Base-by-base conservation (phyloP, 495 filamentous ascomycete species). In the Staphylotrichum tortipilum region DNA sequence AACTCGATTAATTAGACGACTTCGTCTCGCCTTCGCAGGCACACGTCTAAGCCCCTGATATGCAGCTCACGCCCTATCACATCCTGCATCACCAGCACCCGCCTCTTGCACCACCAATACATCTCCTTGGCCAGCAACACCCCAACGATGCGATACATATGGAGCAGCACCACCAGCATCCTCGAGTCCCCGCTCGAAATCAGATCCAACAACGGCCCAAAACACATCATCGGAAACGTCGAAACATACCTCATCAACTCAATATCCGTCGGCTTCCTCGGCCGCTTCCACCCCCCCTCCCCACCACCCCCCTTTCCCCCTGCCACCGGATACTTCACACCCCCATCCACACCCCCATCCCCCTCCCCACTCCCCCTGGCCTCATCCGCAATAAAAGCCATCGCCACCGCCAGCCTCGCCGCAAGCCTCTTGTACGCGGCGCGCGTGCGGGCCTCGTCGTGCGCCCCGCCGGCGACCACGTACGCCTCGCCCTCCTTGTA, bases 211-310 rank as follows among this genome's bases (percentile, higher is more conserved):
- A 64, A 43, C 37, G 56, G 49, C 10, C 56, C 53, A 38, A 58
- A 59, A 26, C 59, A 64, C 37, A 59, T 40, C 49, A 64, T 53
- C n/a, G 58, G 46, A 36, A 64, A 59, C 28, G 59, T 57, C 36
- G 61, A 22, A 24, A 64, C 54, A 37, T 57, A 64, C 6, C 58
- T 47, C 50, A 51, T 50, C 15, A 54, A 33, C 23, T 59, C 52
- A 12, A 22, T 37, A 15, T 12, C 22, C 24, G 5, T 44, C 30
- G 28, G 11, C 17, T 37, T 23, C 1, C 17, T 23, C 22, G 3
- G 15, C 3, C 34, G n/a, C 8, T 28, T 2, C 26, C 24, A 19
- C 12, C 44, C 34, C 10, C 21, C 22, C 4, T 12, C 14, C 4
- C 3, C 9, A 19, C 23, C 24, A 2, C 12, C 24, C 26, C 15